A percentile compares a stretch with the other conserved stretches of the same genome.
Evolutionary conservation across 495 filamentous ascomycete species (phyloP).

Genomic region (Ramalina peruviana): DNA sequence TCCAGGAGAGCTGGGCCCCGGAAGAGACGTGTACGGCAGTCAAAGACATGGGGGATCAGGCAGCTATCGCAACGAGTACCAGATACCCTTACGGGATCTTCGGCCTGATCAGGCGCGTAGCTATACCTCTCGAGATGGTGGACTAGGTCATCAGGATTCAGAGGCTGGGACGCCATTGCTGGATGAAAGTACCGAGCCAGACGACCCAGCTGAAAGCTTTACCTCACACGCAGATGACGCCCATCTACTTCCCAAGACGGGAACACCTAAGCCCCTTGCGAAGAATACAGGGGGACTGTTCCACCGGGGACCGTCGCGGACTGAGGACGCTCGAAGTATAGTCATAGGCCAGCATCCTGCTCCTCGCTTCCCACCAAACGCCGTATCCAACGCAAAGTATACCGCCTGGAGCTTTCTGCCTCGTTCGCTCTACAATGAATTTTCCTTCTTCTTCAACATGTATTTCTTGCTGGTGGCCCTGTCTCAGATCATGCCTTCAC

Average conservation of each 20-base stretch:
- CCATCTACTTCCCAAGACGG: constrained; percentile 37
- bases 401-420: constrained; percentile 93
- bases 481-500: constrained; percentile 75
- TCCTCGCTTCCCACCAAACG: constrained; percentile 56
- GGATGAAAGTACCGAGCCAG: constrained; percentile 31
- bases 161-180: constrained; percentile 24
- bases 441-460: constrained; percentile 99
- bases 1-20: constrained; percentile 57
- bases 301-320: background rate
- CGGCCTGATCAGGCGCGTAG: constrained; percentile 42
- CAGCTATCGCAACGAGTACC: constrained; percentile 35
- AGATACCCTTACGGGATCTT: constrained; percentile 56
- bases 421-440: constrained; percentile 91
- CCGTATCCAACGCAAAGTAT: constrained; percentile 94
- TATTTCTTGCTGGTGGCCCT: constrained; percentile 94
- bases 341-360: constrained; percentile 29
- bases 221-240: constrained; percentile 46
- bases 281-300: background rate
- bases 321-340: constrained; percentile 13
- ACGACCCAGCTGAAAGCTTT: constrained; percentile 37
- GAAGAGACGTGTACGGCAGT: constrained; percentile 22
- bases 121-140: constrained; percentile 20
- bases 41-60: constrained; percentile 22
- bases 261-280: background rate
- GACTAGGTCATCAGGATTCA: constrained; percentile 36